phyloP scores from a whole-genome alignment of 2,329 filamentous ascomycete genomes.

The Colletotrichum kahawae region DNA sequence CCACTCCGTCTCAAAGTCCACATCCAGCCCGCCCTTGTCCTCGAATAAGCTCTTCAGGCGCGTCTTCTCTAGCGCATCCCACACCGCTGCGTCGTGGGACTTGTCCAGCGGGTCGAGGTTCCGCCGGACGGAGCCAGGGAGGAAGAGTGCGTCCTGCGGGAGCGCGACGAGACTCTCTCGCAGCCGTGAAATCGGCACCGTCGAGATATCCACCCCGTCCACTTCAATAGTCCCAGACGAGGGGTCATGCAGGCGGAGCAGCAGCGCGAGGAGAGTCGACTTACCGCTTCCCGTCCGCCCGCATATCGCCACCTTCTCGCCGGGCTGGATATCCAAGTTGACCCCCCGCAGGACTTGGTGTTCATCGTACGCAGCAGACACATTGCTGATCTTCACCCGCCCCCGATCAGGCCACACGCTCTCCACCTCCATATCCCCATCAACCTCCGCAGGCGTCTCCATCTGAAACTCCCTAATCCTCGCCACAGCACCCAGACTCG shows the following conservation, averaged over 20 bases:
- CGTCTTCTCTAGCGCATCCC: constrained; percentile 49
- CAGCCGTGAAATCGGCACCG: constrained; percentile 26
- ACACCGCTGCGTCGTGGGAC: constrained; percentile 46
- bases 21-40: constrained; percentile 40
- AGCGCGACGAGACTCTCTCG: constrained; percentile 43
- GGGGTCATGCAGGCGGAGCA: constrained; percentile 54
- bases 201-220: constrained; percentile 44
- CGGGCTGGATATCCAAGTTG: constrained; percentile 31
- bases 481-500: constrained; percentile 31
- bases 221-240: constrained; percentile 45
- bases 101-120: constrained; percentile 51
- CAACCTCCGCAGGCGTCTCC: constrained; percentile 25
- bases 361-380: constrained; percentile 1
- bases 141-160: constrained; percentile 56
- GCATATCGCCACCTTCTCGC: constrained; percentile 44
- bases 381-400: not conserved
- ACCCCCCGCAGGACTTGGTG: constrained; percentile 31
- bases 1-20: constrained; percentile 34
- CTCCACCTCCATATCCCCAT: not conserved
- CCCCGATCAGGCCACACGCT: not conserved
- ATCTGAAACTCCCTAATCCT: constrained; percentile 32
- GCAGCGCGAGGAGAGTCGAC: constrained; percentile 41
- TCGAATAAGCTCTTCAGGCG: constrained; percentile 47
- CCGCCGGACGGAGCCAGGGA: constrained; percentile 50
- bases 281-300: constrained; percentile 48